phyloP scores from a whole-genome alignment of 305 asterid genomes.

The Rubia peregrina region DNA sequence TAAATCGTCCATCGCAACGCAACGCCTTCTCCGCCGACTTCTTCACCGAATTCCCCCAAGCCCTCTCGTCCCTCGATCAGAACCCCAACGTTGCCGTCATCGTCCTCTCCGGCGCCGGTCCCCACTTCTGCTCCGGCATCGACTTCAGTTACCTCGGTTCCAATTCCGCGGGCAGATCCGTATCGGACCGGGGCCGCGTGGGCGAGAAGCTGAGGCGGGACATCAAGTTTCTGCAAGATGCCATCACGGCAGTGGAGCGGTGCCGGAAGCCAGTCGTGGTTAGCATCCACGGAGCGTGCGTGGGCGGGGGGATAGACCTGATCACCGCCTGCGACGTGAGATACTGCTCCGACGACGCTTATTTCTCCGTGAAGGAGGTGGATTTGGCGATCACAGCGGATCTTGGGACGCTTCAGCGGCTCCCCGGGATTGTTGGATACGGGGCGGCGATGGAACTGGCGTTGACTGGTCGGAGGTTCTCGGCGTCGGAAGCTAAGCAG shows the following conservation, averaged over 20 bases:
- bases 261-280: slow-evolving; percentile 89
- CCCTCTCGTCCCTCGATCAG: slow-evolving; percentile 55
- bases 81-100: slow-evolving; percentile 58
- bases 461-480: slow-evolving; percentile 62
- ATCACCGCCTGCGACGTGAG: slow-evolving; percentile 80
- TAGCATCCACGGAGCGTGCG: slow-evolving; percentile 72
- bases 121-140: slow-evolving; percentile 84
- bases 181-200: slow-evolving; percentile 43
- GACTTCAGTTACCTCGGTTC: slow-evolving; percentile 41
- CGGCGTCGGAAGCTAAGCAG: slow-evolving; percentile 75
- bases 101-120: slow-evolving; percentile 60
- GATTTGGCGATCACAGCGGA: slow-evolving; percentile 54
- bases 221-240: slow-evolving; percentile 55
- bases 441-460: slow-evolving; percentile 89
- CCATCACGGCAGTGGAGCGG: slow-evolving; percentile 65
- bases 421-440: slow-evolving; percentile 72
- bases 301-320: slow-evolving; percentile 78
- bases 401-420: slow-evolving; percentile 90
- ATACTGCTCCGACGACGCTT: slow-evolving; percentile 47
- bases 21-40: slow-evolving; percentile 69
- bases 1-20: slow-evolving; percentile 52
- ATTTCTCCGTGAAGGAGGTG: slow-evolving; percentile 75
- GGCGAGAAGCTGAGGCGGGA: slow-evolving; percentile 56
- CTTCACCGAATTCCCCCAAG: slow-evolving; percentile 74
- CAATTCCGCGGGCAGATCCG: background rate